These are phyloP conservation scores for Pistacia integerrima DNA, from an alignment of 345 rosid species.

Conservation along the genomic window DNA sequence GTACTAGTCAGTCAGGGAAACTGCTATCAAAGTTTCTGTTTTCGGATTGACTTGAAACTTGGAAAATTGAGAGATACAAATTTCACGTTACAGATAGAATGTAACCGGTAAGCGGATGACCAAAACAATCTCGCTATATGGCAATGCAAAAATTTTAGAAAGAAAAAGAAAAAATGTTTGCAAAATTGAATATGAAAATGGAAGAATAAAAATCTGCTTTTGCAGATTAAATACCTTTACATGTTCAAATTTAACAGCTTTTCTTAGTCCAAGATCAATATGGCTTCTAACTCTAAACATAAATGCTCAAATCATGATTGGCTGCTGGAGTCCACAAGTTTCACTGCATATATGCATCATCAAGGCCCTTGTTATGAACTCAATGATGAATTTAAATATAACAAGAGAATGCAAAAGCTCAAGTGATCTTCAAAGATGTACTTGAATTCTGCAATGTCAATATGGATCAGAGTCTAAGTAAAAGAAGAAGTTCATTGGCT, in stretches of 20 bases:
- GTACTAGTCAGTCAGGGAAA: too few species aligned
- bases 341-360: conserved; percentile 7
- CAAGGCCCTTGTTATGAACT: neutral
- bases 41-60: too few species aligned
- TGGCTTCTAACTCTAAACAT: neutral
- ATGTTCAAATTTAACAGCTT: neutral
- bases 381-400: neutral
- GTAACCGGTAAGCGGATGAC: too few species aligned
- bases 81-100: too few species aligned
- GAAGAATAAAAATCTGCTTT: neutral
- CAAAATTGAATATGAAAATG: neutral
- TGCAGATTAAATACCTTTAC: neutral
- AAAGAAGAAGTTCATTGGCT: conserved; percentile 1
- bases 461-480: neutral
- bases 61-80: too few species aligned
- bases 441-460: neutral
- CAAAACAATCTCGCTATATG: too few species aligned
- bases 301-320: neutral
- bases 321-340: neutral
- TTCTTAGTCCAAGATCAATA: neutral
- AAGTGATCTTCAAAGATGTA: neutral
- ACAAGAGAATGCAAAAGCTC: neutral
- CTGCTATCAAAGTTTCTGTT: too few species aligned
- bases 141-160: neutral
- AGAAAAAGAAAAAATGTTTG: neutral